Conservation (phyloP, 2,329 filamentous ascomycete genomes). For the Monosporascus cannonballus region DNA sequence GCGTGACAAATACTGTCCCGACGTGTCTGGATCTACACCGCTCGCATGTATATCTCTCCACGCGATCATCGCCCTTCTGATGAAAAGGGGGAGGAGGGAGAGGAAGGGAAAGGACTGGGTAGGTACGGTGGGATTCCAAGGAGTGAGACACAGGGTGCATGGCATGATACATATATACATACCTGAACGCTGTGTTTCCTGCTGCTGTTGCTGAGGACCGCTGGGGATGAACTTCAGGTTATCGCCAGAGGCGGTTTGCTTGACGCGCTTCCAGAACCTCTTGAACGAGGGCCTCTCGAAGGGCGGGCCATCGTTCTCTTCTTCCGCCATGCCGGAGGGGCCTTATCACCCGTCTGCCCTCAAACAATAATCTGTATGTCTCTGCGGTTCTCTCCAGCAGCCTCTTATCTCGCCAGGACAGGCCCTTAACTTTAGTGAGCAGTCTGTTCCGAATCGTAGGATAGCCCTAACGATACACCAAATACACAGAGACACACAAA, state of each 20-base stretch:
- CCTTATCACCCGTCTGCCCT: background rate
- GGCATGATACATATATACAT: slow-evolving; percentile 3
- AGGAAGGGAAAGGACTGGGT: background rate
- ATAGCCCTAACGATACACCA: background rate
- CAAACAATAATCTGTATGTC: slow-evolving; percentile 6
- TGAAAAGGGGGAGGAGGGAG: background rate
- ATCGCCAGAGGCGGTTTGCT: slow-evolving; percentile 28
- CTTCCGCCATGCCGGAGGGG: slow-evolving; percentile 1
- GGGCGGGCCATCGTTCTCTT: slow-evolving; percentile 9
- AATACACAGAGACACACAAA: background rate
- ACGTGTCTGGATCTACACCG: background rate
- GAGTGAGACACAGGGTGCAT: background rate
- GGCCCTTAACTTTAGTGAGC: background rate
- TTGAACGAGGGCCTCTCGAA: slow-evolving; percentile 37
- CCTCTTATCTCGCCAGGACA: background rate
- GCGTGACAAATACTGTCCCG: background rate
- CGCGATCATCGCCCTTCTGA: background rate
- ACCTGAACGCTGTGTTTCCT: slow-evolving; percentile 11
- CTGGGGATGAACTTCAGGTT: slow-evolving; percentile 31
- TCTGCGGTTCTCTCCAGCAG: background rate
- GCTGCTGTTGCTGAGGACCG: slow-evolving; percentile 13
- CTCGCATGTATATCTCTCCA: background rate
- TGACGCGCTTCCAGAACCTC: slow-evolving; percentile 40
- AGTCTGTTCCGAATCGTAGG: background rate
- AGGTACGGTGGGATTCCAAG: background rate